These are phyloP conservation scores for Phytopythium cucurbitacearum DNA, from an alignment of 352 stramenopile genomes.

Conservation along the genomic window DNA sequence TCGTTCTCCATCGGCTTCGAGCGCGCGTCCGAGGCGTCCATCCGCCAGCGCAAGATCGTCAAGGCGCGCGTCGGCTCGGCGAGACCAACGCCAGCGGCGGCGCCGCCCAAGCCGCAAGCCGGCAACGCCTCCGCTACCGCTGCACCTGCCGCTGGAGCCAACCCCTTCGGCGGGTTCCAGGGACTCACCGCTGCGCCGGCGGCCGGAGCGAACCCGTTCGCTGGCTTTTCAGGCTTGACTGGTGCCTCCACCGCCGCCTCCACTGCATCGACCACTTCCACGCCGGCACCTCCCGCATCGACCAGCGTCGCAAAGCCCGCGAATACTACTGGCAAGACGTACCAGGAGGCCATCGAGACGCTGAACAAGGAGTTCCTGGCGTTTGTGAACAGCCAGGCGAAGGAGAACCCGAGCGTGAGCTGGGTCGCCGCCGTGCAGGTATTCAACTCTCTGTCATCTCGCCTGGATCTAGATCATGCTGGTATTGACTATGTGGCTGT, in stretches of 20 bases:
- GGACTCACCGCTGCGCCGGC: constrained; percentile 25
- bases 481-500: constrained; percentile 2
- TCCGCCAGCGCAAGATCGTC: constrained; percentile 78
- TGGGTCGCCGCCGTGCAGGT: constrained; percentile 66
- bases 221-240: constrained; percentile 57
- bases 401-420: constrained; percentile 60
- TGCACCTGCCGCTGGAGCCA: constrained; percentile 11
- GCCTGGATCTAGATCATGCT: background rate
- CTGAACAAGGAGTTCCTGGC: constrained; percentile 81
- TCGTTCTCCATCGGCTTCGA: constrained; percentile 64
- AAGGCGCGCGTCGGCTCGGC: constrained; percentile 39
- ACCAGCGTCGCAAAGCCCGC: constrained; percentile 8
- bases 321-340: constrained; percentile 19
- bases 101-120: constrained; percentile 12
- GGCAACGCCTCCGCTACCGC: background rate
- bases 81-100: constrained; percentile 11
- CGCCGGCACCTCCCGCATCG: background rate
- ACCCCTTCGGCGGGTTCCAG: constrained; percentile 48
- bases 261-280: constrained; percentile 3
- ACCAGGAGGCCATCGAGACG: constrained; percentile 73
- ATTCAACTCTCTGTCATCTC: background rate
- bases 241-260: background rate
- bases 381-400: constrained; percentile 62
- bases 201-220: constrained; percentile 19
- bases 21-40: constrained; percentile 59